Base-by-base conservation (phyloP, 805 yeast species). In the Cyberlindnera lachancei region DNA sequence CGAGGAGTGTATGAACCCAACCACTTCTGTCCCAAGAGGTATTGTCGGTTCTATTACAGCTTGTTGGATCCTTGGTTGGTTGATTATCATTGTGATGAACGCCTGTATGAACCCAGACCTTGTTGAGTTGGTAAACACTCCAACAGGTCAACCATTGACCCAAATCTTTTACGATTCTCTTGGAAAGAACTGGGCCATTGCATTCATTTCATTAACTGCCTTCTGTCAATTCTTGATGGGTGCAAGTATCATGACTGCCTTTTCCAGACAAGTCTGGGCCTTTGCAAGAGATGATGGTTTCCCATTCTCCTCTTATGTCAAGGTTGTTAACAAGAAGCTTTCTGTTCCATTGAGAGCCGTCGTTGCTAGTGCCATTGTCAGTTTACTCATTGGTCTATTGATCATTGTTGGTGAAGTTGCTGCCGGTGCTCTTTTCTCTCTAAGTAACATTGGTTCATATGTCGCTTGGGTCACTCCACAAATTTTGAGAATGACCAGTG, bases 211-310 rank as follows among this genome's bases (percentile, higher is more conserved):
- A 4, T 44, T 78, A 31, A 68, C 75, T 50, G 68, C 75, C 8
- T 50, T 66, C 39, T 74, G 81, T 15, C 84, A 77, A 51, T 75
- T 70, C 53, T 56, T 77, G 33, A 79, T 78, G 84, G 80, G 81
- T 11, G 63, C 73, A 19, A 70, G 79, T 6, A 66, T 71, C 35
- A 53, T 75, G 28, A 63, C 75, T 21, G 82, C 83, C 15, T 65
- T 70, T 6, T 74, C 82, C 3, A 68, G 86, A 54, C 85, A 77
- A 53, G 64, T 75, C 34, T 79, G 80, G 75, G 83, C 85, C 4
- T 77, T 77, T 56, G 78, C 83, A 17, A 70, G 88, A 60, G 88
- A 79, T 53, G 77, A 75, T 38, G 85, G 85, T 20, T 63, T 80
- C 35, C 88, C 88, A 7, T 60, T 76, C 40, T 66, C 79, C 11